Base-by-base conservation (phyloP, 2,329 filamentous ascomycete species). In the Helicocarpus griseus region DNA sequence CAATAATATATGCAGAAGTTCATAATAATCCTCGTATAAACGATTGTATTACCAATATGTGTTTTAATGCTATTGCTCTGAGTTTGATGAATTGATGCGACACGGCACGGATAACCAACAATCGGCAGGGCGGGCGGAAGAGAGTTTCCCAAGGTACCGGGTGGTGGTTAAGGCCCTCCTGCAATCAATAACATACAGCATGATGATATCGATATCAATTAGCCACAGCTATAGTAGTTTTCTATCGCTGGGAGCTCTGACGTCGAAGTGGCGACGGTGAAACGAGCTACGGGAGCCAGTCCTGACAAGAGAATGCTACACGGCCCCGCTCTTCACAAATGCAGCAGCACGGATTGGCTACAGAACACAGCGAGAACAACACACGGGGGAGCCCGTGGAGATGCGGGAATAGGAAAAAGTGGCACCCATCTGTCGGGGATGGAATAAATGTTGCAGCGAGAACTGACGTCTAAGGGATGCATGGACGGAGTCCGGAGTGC, bases 201-300 rank as follows among this genome's bases (percentile, higher is more conserved):
- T 11, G n/a, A 19, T 9, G 17, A 2, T 3, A 21, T 3, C 6
- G 13, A n/a, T 26, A 28, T 24, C 17, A n/a, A n/a, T n/a, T 26
- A 47, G 31, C 44, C 21, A 26, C 19, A 17, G 44, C 9, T 5
- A n/a, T n/a, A n/a, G n/a, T n/a, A n/a, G n/a, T n/a, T n/a, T n/a
- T n/a, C n/a, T n/a, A 24, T 35, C 14, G 29, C 44, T 36, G 19
- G 29, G 31, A 35, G 19, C 5, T 24, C 31, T 35, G 29, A 47
- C 19, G 44, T 47, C 44, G 29, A 35, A 35, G 44, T 35, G 44
- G 44, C 28, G 44, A 24, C 21, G 44, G n/a, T 47, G 44, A 35
- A 47, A 35, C 29, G 29, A 47, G 31, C 44, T 47, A 36, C 19
- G 6, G 31, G 44, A 47, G 44, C 11, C 44, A 47, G 31, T 47